A percentile compares a stretch with the other conserved stretches of the same genome.
Conservation (phyloP, 805 yeast genomes). For the Ogataea naganishii region DNA sequence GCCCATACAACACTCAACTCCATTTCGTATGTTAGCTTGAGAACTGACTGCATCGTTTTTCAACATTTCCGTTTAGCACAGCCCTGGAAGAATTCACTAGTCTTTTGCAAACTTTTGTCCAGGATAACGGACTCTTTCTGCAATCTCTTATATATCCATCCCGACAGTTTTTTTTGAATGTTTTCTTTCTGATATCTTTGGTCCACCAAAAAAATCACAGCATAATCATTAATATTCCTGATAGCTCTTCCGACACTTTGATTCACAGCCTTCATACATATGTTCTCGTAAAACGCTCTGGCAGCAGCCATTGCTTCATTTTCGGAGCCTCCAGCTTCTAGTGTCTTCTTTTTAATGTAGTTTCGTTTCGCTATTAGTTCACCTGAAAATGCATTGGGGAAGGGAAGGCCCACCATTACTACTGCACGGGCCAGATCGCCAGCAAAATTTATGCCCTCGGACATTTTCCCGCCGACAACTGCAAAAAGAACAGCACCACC, state of each 20-base stretch:
- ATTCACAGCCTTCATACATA: conserved; percentile 86
- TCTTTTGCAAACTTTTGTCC: conserved; percentile 3
- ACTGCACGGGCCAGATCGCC: conserved; percentile 85
- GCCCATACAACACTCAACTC: too few species aligned
- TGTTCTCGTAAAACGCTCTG: conserved; percentile 61
- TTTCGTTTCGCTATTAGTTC: conserved; percentile 67
- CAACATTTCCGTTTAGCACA: too few species aligned
- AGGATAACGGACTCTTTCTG: conserved; percentile 4
- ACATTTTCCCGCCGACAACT: conserved; percentile 87
- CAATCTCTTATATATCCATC: conserved; percentile 56
- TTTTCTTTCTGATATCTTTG: conserved; percentile 35
- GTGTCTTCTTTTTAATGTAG: conserved; percentile 48
- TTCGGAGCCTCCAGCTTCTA: conserved; percentile 36
- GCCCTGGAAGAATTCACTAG: conserved; percentile 8
- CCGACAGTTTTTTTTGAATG: conserved; percentile 54
- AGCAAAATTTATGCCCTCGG: conserved; percentile 90
- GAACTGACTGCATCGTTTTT: too few species aligned
- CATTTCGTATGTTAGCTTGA: too few species aligned
- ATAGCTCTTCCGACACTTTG: conserved; percentile 92
- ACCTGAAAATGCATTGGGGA: conserved; percentile 76
- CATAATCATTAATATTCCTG: conserved; percentile 73
- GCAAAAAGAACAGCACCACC: conserved; percentile 65
- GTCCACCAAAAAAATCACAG: conserved; percentile 68
- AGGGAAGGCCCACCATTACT: conserved; percentile 82
- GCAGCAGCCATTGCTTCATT: conserved; percentile 39